Conservation (phyloP, 1,284 basidiomycete genomes). For the Taiwanofungus camphoratus region DNA sequence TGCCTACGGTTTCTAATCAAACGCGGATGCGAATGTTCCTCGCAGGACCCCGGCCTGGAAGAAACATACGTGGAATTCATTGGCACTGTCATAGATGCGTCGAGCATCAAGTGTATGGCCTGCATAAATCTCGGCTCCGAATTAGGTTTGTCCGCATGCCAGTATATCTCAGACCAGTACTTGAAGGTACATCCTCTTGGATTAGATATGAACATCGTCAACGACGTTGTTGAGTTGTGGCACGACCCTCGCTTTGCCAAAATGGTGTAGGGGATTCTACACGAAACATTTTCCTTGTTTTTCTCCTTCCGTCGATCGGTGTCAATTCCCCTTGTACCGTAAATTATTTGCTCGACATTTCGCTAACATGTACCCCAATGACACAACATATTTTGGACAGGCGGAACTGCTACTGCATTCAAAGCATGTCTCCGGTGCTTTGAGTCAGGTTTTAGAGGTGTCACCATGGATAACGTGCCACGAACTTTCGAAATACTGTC, state of each 20-base stretch:
- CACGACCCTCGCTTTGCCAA: constrained; percentile 52
- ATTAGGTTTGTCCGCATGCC: constrained; percentile 50
- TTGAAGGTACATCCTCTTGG: not conserved
- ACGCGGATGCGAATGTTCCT: not conserved
- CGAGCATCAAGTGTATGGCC: constrained; percentile 57
- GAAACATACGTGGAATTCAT: constrained; percentile 72
- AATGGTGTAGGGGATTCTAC: too few relatives aligned
- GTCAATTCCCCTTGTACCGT: too few relatives aligned
- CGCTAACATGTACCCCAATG: too few relatives aligned
- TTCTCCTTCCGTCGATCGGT: too few relatives aligned
- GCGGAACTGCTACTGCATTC: too few relatives aligned
- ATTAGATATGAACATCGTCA: constrained; percentile 62
- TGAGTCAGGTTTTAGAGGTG: too few relatives aligned
- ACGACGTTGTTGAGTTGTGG: constrained; percentile 59
- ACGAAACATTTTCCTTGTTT: too few relatives aligned
- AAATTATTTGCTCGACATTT: too few relatives aligned
- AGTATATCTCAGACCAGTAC: not conserved
- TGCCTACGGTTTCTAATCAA: not conserved
- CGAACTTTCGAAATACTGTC: too few relatives aligned
- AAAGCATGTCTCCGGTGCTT: too few relatives aligned
- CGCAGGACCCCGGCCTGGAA: constrained; percentile 42
- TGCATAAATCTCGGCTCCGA: constrained; percentile 58
- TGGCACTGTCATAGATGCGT: constrained; percentile 57
- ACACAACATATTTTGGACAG: too few relatives aligned
- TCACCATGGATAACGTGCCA: too few relatives aligned